Conservation (phyloP, 148 eudicot species). For the Fagopyrum homotropicum region DNA sequence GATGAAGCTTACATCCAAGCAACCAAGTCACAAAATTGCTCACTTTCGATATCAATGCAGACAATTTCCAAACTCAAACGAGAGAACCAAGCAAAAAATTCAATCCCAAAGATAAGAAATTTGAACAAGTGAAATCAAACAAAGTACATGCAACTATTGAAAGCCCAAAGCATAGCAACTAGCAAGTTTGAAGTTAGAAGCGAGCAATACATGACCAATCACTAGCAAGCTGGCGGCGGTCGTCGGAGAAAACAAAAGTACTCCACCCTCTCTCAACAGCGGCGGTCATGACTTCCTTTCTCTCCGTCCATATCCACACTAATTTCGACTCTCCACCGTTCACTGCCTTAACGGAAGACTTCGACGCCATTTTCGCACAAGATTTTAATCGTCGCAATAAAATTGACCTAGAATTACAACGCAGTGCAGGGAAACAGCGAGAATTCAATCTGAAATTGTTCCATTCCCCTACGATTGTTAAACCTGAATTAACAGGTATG, state of each 20-base stretch:
- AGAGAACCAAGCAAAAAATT: not conserved
- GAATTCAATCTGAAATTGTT: slow-evolving; percentile 23
- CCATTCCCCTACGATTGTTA: slow-evolving; percentile 37
- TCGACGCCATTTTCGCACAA: slow-evolving; percentile 29
- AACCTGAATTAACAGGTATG: not conserved
- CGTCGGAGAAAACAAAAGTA: slow-evolving; percentile 55
- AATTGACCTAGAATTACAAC: not conserved
- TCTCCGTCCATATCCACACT: slow-evolving; percentile 93
- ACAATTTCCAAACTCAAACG: not conserved
- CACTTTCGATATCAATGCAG: not conserved
- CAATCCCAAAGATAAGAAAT: not conserved
- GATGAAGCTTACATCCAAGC: not conserved
- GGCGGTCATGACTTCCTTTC: slow-evolving; percentile 78
- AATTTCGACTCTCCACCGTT: slow-evolving; percentile 34
- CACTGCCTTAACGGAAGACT: slow-evolving; percentile 8
- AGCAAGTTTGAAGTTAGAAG: not conserved
- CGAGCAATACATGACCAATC: slow-evolving; percentile 62
- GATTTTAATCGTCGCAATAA: slow-evolving; percentile 13
- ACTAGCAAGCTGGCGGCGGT: slow-evolving; percentile 34
- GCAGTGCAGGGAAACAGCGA: not conserved
- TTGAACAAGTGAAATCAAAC: too few relatives aligned
- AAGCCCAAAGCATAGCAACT: too few relatives aligned
- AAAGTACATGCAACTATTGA: not conserved
- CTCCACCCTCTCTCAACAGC: slow-evolving; percentile 94
- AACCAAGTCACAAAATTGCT: not conserved